Conservation (phyloP, 305 asterid genomes). For the Salvia sclarea region DNA sequence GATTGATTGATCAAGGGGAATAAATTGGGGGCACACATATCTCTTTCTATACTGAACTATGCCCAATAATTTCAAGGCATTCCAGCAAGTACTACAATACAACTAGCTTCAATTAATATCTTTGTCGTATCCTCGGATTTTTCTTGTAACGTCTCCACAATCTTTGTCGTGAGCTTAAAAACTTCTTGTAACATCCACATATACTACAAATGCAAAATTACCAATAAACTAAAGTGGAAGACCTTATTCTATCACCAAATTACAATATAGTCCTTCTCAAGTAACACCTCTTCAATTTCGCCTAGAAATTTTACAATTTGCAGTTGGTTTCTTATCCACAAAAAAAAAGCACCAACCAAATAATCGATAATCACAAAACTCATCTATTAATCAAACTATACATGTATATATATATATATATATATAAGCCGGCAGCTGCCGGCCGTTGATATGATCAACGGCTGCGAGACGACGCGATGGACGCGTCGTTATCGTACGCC, state of each 20-base stretch:
- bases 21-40: neutral
- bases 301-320: constrained; percentile 1
- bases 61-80: neutral
- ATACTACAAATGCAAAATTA: neutral
- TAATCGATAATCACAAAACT: neutral
- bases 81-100: neutral
- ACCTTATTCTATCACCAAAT: neutral
- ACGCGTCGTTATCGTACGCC: constrained; percentile 27
- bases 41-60: neutral
- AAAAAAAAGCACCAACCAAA: neutral
- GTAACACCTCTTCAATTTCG: neutral
- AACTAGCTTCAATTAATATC: neutral
- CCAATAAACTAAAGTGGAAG: neutral
- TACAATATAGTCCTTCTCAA: neutral
- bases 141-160: neutral
- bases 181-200: neutral
- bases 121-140: neutral
- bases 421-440: neutral
- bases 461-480: constrained; percentile 11
- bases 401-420: constrained; percentile 10
- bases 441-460: constrained; percentile 29
- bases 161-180: neutral
- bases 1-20: neutral
- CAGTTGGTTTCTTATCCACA: neutral
- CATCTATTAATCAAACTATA: neutral